Percentiles rank a stretch among this genome's conserved stretches.
These are phyloP conservation scores for Suillus ampliporus DNA, from an alignment of 768 basidiomycete genomes.

Conservation along the genomic window DNA sequence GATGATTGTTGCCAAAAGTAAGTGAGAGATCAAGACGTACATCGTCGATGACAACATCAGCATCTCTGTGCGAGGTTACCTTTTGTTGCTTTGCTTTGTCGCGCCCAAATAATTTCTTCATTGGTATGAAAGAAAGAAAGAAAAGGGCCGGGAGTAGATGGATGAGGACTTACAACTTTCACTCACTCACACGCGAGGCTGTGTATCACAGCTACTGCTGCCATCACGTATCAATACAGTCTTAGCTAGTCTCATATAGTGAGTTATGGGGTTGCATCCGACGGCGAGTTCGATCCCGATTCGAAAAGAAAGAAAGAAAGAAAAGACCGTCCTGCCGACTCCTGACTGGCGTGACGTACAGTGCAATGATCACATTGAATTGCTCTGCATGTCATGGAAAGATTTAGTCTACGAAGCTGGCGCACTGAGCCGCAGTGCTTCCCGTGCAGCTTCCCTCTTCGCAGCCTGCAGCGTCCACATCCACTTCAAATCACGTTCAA, in stretches of 20 bases:
- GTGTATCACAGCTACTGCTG: constrained; percentile 9
- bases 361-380: neutral
- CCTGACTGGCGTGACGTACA: no score
- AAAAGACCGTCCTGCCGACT: no score
- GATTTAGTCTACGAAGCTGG: neutral
- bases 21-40: constrained; percentile 22
- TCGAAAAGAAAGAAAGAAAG: no score
- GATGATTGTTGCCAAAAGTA: neutral
- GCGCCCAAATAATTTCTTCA: constrained; percentile 67
- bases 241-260: no score
- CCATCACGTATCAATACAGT: no score
- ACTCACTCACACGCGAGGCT: constrained; percentile 10
- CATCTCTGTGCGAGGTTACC: constrained; percentile 32
- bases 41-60: constrained; percentile 35
- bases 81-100: constrained; percentile 50
- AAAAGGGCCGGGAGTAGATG: neutral
- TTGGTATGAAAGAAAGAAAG: constrained; percentile 29
- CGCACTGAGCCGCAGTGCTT: neutral
- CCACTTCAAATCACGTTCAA: constrained; percentile 48
- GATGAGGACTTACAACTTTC: constrained; percentile 6
- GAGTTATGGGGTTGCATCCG: no score
- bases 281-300: no score
- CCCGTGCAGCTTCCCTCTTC: constrained; percentile 14
- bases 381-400: neutral
- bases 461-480: constrained; percentile 41